Base-by-base conservation (phyloP, 2,329 filamentous ascomycete species). In the Pseudogymnoascus sp. region DNA sequence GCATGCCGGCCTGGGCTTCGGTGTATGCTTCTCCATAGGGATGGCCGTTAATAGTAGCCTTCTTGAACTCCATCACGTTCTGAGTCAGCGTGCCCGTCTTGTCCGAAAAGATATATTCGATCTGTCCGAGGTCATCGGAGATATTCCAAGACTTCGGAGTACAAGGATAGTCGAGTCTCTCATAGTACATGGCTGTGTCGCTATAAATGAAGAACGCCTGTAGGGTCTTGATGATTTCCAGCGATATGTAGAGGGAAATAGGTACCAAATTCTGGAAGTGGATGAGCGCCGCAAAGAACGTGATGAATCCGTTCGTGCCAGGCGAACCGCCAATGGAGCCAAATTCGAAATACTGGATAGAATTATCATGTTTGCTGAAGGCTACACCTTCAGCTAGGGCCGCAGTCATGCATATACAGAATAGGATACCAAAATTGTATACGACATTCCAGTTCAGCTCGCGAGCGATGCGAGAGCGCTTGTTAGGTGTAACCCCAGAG, bases 111-210 rank as follows among this genome's bases (percentile, higher is more conserved):
- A 99, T 96, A 77, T 97, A 99, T 75, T 97, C 94, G 64, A 99
- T 96, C 75, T 99, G 94, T 12, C 94, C 94, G 57, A 99, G 81
- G 69, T 99, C 94, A 71, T 99, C 94, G 0, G 92, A 97, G 58
- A 99, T 97, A 72, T 97, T 99, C 94, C 94, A 99, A 0, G 92
- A 91, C 71, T 97, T 97, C 4, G 94, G 94, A 8, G 96, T 91
- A 71, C 94, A 99, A 1, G 93, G 91, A 71, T 96, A 92, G 69
- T 96, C 91, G 65, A 97, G 85, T 69, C 85, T 86, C 62, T 94
- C 94, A 76, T 99, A 96, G 75, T 97, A 99, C 94, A 99, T 99
- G 70, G 88, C 85, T 3, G 89, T 83, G 71, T 99, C 94, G 76
- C 88, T 97, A 78, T 96, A 97, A 71, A 99, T 99, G 79, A 99